These are phyloP conservation scores for Trypanosoma caninum DNA, from an alignment of 208 protist species.

Conservation along the genomic window DNA sequence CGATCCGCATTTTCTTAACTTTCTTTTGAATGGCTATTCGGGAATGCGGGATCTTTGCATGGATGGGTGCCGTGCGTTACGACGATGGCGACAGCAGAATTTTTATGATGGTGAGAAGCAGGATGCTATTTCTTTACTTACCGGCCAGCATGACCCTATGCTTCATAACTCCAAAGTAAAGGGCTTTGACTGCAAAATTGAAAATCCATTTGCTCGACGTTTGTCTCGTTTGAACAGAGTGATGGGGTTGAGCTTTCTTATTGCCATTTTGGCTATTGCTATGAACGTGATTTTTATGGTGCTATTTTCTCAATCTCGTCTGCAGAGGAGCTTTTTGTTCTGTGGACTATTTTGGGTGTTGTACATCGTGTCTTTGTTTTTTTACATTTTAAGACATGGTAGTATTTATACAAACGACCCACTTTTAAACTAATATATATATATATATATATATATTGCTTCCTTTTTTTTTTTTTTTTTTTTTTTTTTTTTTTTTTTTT, in stretches of 20 bases:
- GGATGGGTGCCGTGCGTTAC: slow-evolving; percentile 41
- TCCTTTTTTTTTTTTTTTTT: slow-evolving; percentile 9
- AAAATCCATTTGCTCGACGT: slow-evolving; percentile 63
- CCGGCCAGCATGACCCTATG: slow-evolving; percentile 59
- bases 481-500: slow-evolving; percentile 10
- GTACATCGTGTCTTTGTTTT: slow-evolving; percentile 39
- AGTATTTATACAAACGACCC: slow-evolving; percentile 70
- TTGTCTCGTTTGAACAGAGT: slow-evolving; percentile 59
- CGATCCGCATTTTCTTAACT: slow-evolving; percentile 62
- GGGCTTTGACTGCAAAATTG: slow-evolving; percentile 51
- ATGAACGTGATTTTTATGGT: slow-evolving; percentile 34
- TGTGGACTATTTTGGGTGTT: slow-evolving; percentile 35
- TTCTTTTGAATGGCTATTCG: slow-evolving; percentile 31
- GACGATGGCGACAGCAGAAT: slow-evolving; percentile 75
- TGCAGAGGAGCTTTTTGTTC: slow-evolving; percentile 26
- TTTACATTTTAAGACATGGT: slow-evolving; percentile 43
- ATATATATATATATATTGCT: neutral
- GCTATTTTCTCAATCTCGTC: slow-evolving; percentile 16
- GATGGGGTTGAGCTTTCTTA: slow-evolving; percentile 46
- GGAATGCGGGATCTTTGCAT: neutral
- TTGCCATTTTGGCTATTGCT: slow-evolving; percentile 30
- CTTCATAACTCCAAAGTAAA: too few relatives aligned
- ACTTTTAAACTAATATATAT: slow-evolving; percentile 28
- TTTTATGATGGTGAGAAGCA: slow-evolving; percentile 82
- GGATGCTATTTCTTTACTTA: slow-evolving; percentile 70